Conservation (phyloP, 176 grass and related monocot species). For the Pharus latifolius region DNA sequence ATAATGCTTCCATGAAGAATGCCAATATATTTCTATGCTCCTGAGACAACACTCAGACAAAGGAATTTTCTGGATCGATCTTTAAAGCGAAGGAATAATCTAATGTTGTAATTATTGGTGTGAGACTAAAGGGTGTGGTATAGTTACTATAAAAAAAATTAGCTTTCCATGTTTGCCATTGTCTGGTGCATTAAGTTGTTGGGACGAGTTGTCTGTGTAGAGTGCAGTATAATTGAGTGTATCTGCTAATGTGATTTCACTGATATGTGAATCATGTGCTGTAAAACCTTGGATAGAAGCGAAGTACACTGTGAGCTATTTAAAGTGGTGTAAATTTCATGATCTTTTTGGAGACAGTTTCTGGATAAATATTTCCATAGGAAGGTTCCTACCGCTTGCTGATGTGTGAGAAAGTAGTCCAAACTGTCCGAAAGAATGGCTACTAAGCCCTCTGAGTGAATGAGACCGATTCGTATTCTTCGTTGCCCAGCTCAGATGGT, state of each 20-base stretch:
- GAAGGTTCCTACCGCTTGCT: too few species aligned
- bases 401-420: too few species aligned
- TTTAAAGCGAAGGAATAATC: not conserved
- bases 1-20: constrained; percentile 13
- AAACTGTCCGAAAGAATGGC: too few species aligned
- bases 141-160: constrained; percentile 10
- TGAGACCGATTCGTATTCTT: too few species aligned
- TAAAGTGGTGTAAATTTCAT: not conserved
- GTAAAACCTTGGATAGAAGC: not conserved
- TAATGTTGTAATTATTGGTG: constrained; percentile 19
- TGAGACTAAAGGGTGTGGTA: not conserved
- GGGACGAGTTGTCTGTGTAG: not conserved
- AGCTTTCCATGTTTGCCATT: not conserved
- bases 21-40: constrained; percentile 21
- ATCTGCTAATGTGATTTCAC: not conserved
- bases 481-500: too few species aligned
- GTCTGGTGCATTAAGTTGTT: not conserved
- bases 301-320: not conserved
- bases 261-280: not conserved
- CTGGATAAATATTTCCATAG: too few species aligned
- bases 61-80: not conserved
- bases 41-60: not conserved
- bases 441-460: too few species aligned
- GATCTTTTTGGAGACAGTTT: too few species aligned
- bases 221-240: not conserved